These are phyloP conservation scores for Yamadazyma laniorum DNA, from an alignment of 805 yeast genomes.

Conservation along the genomic window DNA sequence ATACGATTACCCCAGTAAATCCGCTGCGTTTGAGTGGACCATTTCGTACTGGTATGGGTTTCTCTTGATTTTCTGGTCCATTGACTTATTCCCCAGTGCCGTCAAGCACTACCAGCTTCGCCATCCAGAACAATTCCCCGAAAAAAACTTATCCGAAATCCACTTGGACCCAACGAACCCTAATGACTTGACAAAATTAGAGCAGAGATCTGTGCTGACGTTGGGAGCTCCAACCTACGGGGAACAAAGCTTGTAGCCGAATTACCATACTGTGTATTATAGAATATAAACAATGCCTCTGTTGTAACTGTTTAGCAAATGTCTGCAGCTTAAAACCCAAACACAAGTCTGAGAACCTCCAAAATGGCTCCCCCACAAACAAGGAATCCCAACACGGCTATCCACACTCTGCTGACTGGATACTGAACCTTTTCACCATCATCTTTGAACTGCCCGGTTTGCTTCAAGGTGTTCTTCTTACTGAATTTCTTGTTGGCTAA, in stretches of 20 bases:
- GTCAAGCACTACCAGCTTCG: conserved; percentile 28
- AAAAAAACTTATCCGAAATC: conserved; percentile 16
- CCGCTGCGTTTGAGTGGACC: conserved; percentile 81
- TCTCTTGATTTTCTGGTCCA: conserved; percentile 57
- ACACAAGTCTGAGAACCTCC: conserved; percentile 45
- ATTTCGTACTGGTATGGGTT: conserved; percentile 83
- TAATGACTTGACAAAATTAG: conserved; percentile 12
- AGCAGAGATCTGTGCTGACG: conserved; percentile 17
- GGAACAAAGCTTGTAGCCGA: conserved; percentile 6
- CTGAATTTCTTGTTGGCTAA: conserved; percentile 83
- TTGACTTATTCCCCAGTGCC: conserved; percentile 70
- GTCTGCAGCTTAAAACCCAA: not conserved
- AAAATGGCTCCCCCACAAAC: conserved; percentile 81
- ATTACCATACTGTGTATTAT: conserved; percentile 1
- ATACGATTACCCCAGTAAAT: conserved; percentile 37
- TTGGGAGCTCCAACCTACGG: conserved; percentile 20
- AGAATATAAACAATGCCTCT: conserved; percentile 1
- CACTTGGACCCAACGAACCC: conserved; percentile 21
- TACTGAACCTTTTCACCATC: conserved; percentile 37
- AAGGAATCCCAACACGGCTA: conserved; percentile 58
- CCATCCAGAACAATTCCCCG: conserved; percentile 26
- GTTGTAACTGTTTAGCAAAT: too few relatives aligned
- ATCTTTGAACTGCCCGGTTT: conserved; percentile 66
- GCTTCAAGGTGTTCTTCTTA: conserved; percentile 62
- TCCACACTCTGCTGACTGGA: conserved; percentile 67